Percentiles rank a stretch among this genome's conserved stretches.
phyloP scores from a whole-genome alignment of 78 protist genomes.

The Polysphondylium violaceum region DNA sequence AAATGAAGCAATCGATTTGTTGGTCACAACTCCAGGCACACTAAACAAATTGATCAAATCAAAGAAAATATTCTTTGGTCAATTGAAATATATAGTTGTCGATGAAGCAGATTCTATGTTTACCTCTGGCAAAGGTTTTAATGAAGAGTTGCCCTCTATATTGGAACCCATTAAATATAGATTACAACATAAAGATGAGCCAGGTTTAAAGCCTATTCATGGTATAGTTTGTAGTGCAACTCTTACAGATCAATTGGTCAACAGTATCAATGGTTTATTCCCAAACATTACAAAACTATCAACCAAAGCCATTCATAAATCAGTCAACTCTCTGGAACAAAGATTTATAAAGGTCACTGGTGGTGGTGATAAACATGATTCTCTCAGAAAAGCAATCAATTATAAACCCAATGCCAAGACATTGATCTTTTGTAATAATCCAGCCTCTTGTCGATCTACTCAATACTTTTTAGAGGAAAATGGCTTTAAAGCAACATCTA shows the following conservation, averaged over 20 bases:
- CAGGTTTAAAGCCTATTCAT: not conserved
- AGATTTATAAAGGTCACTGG: not conserved
- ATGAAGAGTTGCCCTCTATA: conserved; percentile 41
- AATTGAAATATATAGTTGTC: conserved; percentile 54
- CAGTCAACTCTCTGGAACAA: conserved; percentile 39
- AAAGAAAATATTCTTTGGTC: conserved; percentile 47
- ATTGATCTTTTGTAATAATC: conserved; percentile 73
- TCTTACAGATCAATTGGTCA: conserved; percentile 38
- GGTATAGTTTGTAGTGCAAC: conserved; percentile 70
- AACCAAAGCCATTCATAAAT: conserved; percentile 49
- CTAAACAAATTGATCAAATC: conserved; percentile 46
- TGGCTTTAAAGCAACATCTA: conserved; percentile 22
- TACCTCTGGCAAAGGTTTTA: conserved; percentile 76
- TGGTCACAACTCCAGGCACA: conserved; percentile 84
- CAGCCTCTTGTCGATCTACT: conserved; percentile 74
- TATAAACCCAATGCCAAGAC: not conserved
- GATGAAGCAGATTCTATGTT: conserved; percentile 91
- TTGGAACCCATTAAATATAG: conserved; percentile 56
- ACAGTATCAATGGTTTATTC: conserved; percentile 11
- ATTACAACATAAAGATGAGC: conserved; percentile 1
- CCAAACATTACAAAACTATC: conserved; percentile 23
- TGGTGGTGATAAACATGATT: conserved; percentile 58
- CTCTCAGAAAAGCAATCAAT: conserved; percentile 6
- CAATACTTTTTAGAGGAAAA: conserved; percentile 68
- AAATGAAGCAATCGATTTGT: conserved; percentile 40